Conservation (phyloP, 768 basidiomycete genomes). For the Boletus subparvulus region DNA sequence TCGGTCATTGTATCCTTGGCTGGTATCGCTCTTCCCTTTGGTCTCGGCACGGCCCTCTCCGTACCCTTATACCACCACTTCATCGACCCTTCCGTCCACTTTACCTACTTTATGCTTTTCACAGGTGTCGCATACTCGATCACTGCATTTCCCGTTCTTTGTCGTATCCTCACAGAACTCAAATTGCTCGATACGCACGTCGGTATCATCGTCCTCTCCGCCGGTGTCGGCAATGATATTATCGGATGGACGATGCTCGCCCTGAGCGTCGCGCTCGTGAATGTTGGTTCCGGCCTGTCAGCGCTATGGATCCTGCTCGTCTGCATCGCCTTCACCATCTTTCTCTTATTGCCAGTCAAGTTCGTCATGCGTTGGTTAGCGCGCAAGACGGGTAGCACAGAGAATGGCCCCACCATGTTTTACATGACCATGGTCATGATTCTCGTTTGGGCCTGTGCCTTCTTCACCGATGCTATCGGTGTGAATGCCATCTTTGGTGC, state of each 20-base stretch:
- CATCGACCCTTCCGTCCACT: slow-evolving; percentile 62
- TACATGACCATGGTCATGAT: slow-evolving; percentile 88
- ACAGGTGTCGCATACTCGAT: slow-evolving; percentile 89
- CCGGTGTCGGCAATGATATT: slow-evolving; percentile 88
- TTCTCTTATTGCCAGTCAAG: slow-evolving; percentile 70
- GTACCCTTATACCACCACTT: slow-evolving; percentile 57
- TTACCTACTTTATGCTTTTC: slow-evolving; percentile 93
- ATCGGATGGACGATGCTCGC: slow-evolving; percentile 89
- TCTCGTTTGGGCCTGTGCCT: slow-evolving; percentile 80
- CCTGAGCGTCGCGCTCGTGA: slow-evolving; percentile 88
- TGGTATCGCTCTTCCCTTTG: slow-evolving; percentile 89
- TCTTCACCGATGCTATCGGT: slow-evolving; percentile 92
- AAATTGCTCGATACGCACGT: slow-evolving; percentile 90
- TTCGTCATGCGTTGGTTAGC: slow-evolving; percentile 69
- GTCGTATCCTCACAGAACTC: slow-evolving; percentile 86
- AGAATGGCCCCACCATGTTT: slow-evolving; percentile 80
- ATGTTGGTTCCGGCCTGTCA: slow-evolving; percentile 77
- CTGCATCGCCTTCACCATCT: slow-evolving; percentile 77
- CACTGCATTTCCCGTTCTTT: slow-evolving; percentile 83
- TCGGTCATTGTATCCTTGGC: slow-evolving; percentile 71
- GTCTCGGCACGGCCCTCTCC: slow-evolving; percentile 69
- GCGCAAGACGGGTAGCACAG: slow-evolving; percentile 70
- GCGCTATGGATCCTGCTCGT: slow-evolving; percentile 83
- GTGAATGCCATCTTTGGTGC: slow-evolving; percentile 90
- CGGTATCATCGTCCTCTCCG: slow-evolving; percentile 89